Evolutionary conservation across 164 flowering plant genomes (phyloP).

Genomic region (Amborella trichopoda): DNA sequence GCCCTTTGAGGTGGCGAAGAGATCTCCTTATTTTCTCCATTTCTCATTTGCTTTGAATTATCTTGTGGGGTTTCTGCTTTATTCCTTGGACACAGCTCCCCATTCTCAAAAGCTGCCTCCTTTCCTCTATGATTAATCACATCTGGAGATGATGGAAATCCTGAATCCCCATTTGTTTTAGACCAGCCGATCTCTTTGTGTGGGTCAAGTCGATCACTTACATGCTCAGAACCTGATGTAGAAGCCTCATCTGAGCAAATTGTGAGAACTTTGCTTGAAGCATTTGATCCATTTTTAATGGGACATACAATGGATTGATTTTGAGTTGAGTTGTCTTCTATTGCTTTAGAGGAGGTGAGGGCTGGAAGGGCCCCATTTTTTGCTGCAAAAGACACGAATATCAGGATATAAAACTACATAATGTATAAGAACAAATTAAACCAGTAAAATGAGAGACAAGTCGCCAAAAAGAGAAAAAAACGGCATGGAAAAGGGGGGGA

Average conservation of each 20-base stretch:
- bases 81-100: neutral
- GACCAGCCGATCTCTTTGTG: neutral
- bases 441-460: too few relatives aligned
- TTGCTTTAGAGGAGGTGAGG: neutral
- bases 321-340: neutral
- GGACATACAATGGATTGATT: neutral
- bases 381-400: neutral
- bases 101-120: constrained; percentile 4
- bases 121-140: constrained; percentile 10
- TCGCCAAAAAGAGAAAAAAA: too few relatives aligned
- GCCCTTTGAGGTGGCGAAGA: too few relatives aligned
- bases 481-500: too few relatives aligned
- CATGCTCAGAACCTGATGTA: constrained; percentile 7
- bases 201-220: constrained; percentile 7
- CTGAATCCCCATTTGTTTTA: constrained; percentile 5
- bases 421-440: too few relatives aligned
- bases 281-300: neutral
- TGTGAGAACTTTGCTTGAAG: neutral
- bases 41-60: too few relatives aligned
- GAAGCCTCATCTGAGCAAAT: constrained; percentile 3
- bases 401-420: neutral
- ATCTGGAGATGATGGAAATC: constrained; percentile 10
- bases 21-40: too few relatives aligned
- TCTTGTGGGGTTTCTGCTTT: too few relatives aligned
- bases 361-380: neutral